A percentile compares a stretch with the other conserved stretches of the same genome.
Conservation (phyloP, 2,329 filamentous ascomycete species). For the Colletotrichum plurivorum region DNA sequence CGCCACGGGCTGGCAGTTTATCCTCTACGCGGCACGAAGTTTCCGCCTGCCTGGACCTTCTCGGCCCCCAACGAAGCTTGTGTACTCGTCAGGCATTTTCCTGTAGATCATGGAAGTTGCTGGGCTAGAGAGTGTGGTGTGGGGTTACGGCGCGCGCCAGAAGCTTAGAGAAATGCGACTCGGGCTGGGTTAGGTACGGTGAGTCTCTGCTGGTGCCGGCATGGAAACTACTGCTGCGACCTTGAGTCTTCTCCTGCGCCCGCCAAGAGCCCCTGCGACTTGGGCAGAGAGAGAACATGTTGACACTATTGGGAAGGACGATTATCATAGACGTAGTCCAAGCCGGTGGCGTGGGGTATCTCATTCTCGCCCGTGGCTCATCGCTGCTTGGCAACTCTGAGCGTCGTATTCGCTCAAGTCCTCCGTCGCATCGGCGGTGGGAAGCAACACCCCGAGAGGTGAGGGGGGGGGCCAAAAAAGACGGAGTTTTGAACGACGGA, state of each 20-base stretch:
- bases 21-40: neutral
- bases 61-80: conserved; percentile 19
- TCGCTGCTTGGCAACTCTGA: conserved; percentile 32
- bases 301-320: neutral
- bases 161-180: conserved; percentile 31
- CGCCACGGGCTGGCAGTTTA: conserved; percentile 8
- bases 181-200: conserved; percentile 21
- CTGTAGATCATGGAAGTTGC: conserved; percentile 7
- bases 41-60: conserved; percentile 11
- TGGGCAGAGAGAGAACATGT: neutral
- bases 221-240: no score
- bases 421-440: conserved; percentile 6
- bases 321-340: neutral
- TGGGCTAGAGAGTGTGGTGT: neutral
- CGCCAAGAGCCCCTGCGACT: no score
- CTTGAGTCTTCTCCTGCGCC: no score
- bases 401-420: conserved; percentile 33
- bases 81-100: conserved; percentile 14
- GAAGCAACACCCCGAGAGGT: neutral
- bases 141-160: conserved; percentile 7
- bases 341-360: conserved; percentile 22
- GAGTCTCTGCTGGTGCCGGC: conserved; percentile 12
- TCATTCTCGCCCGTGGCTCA: conserved; percentile 17
- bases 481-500: neutral
- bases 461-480: neutral